Percentiles rank a stretch among this genome's conserved stretches.
phyloP scores from a whole-genome alignment of 2,329 filamentous ascomycete genomes.

The Colletotrichum sp. region DNA sequence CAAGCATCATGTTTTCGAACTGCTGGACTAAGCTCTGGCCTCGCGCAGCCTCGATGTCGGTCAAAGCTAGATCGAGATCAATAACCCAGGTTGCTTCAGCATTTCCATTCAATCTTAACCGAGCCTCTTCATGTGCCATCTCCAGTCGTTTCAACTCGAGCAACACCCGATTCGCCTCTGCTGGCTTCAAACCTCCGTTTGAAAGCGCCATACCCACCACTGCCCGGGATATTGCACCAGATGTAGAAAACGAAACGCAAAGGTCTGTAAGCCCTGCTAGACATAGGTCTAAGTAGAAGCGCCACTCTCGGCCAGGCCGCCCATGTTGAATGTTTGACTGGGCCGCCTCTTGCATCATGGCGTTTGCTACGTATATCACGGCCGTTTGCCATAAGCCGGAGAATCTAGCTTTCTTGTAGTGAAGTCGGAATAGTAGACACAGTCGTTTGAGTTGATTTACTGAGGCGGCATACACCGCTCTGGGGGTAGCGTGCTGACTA shows the following conservation, averaged over 20 bases:
- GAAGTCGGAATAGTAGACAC: neutral
- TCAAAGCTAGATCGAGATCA: neutral
- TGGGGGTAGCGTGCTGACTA: neutral
- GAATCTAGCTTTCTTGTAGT: neutral
- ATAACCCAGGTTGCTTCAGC: neutral
- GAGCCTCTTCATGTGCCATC: neutral
- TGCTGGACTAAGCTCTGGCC: neutral
- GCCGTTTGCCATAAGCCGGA: conserved; percentile 3
- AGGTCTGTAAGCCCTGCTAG: neutral
- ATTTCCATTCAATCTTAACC: neutral
- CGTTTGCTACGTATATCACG: conserved; percentile 1
- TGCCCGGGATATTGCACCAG: neutral
- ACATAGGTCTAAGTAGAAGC: neutral
- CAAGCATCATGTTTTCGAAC: neutral
- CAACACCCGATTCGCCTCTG: neutral
- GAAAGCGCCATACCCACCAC: neutral
- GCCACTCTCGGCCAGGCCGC: neutral
- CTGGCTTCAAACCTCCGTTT: neutral
- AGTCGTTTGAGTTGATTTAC: conserved; percentile 3
- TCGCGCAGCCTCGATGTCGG: neutral
- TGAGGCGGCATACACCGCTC: neutral
- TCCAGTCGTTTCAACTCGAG: neutral
- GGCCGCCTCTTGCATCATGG: neutral
- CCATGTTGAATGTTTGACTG: neutral
- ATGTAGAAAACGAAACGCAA: neutral